A percentile compares a stretch with the other conserved stretches of the same genome.
Evolutionary conservation across 805 yeast genomes (phyloP).

Genomic region (Saturnispora sekii): DNA sequence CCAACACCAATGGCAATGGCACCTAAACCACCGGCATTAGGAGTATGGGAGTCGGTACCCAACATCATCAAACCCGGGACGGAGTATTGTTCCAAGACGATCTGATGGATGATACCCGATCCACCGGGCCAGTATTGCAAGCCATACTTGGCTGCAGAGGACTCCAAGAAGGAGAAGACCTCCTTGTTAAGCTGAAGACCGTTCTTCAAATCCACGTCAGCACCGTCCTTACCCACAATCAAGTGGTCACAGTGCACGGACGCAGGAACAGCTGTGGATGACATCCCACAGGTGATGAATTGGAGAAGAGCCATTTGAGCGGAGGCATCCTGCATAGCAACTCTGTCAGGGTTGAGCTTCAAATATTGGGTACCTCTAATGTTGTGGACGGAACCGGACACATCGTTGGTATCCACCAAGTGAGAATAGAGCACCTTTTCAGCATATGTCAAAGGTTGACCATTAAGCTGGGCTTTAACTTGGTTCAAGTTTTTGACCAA

Average conservation of each 20-base stretch:
- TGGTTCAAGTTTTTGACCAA: conserved; percentile 50
- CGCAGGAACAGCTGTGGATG: conserved; percentile 86
- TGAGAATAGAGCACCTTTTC: conserved; percentile 94
- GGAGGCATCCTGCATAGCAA: conserved; percentile 98
- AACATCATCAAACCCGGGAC: conserved; percentile 95
- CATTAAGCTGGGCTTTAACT: conserved; percentile 24
- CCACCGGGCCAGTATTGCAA: conserved; percentile 99
- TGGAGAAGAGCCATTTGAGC: conserved; percentile 97
- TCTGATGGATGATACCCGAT: conserved; percentile 96
- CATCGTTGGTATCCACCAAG: conserved; percentile 84
- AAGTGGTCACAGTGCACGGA: conserved; percentile 97
- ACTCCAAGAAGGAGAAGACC: conserved; percentile 82
- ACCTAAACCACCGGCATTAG: conserved; percentile 98
- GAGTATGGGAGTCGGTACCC: conserved; percentile 97
- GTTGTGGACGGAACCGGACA: conserved; percentile 36
- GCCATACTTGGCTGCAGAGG: conserved; percentile 91
- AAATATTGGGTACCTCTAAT: conserved; percentile 84
- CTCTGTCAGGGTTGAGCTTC: conserved; percentile 94
- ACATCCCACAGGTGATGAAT: conserved; percentile 92
- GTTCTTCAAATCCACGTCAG: conserved; percentile 71
- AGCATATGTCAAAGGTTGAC: conserved; percentile 78
- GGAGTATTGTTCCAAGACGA: conserved; percentile 90
- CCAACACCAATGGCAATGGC: conserved; percentile 98
- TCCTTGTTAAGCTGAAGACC: conserved; percentile 88
- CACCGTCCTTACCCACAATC: conserved; percentile 93